Evolutionary conservation across 768 basidiomycete species (phyloP).

Genomic region (Nidula microcarpa): DNA sequence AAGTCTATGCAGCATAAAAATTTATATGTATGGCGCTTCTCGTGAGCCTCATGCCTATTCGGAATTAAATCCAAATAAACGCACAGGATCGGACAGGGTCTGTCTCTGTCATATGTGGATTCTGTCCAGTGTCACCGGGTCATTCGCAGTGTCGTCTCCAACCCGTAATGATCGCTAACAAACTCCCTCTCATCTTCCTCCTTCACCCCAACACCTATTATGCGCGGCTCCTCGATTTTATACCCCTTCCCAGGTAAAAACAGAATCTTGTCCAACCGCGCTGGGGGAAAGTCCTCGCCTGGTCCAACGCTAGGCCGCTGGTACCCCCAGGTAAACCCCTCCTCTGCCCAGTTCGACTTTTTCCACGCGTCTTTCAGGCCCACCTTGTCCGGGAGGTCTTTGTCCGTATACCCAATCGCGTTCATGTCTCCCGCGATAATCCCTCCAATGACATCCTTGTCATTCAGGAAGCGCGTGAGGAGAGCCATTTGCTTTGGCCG

Average conservation of each 20-base stretch:
- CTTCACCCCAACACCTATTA: conserved; percentile 55
- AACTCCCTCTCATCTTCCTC: conserved; percentile 35
- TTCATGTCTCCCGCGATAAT: conserved; percentile 76
- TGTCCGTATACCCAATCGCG: conserved; percentile 47
- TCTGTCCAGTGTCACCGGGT: conserved; percentile 9
- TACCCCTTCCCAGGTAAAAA: conserved; percentile 48
- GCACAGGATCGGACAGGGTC: too few relatives aligned
- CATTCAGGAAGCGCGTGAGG: conserved; percentile 47
- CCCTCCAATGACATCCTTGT: conserved; percentile 48
- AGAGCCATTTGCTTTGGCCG: conserved; percentile 50
- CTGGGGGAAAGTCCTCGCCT: conserved; percentile 37
- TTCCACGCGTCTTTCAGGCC: conserved; percentile 63
- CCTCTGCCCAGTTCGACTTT: conserved; percentile 35
- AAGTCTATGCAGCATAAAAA: too few relatives aligned
- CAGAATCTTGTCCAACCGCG: conserved; percentile 64
- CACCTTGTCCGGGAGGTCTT: conserved; percentile 32
- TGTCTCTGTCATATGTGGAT: too few relatives aligned
- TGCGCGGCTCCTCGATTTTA: conserved; percentile 47
- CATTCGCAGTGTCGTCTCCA: conserved; percentile 37
- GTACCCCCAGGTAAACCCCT: conserved; percentile 68
- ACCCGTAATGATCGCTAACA: conserved; percentile 70
- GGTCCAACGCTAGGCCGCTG: conserved; percentile 36
- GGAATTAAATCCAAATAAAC: too few relatives aligned
- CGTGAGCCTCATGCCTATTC: too few relatives aligned
- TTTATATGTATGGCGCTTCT: too few relatives aligned